Conservation (phyloP, 2,329 filamentous ascomycete species). For the Colletotrichum lentis region DNA sequence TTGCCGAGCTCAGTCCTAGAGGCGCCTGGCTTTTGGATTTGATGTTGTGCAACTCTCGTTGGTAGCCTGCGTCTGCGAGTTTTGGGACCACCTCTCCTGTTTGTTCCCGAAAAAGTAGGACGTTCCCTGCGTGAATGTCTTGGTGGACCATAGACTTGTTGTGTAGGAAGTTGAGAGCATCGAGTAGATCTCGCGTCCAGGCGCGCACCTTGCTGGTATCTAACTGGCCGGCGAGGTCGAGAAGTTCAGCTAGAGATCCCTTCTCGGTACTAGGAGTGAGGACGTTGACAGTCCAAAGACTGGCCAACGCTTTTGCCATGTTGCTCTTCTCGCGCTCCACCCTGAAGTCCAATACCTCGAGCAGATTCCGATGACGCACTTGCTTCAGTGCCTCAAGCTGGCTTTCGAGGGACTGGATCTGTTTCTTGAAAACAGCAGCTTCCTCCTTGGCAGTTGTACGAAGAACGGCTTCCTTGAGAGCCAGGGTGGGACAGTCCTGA, state of each 20-base stretch:
- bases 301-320: conserved; percentile 47
- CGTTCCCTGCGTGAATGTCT: conserved; percentile 80
- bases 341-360: conserved; percentile 84
- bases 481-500: conserved; percentile 68
- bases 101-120: conserved; percentile 76
- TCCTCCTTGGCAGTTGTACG: conserved; percentile 68
- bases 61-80: conserved; percentile 76
- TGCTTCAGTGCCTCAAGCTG: conserved; percentile 79
- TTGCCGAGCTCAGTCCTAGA: conserved; percentile 66
- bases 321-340: conserved; percentile 65
- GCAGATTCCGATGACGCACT: conserved; percentile 77
- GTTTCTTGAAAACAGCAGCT: conserved; percentile 72
- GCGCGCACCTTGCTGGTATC: conserved; percentile 79
- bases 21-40: conserved; percentile 61
- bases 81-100: conserved; percentile 77
- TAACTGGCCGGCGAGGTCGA: conserved; percentile 80
- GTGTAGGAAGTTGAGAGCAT: conserved; percentile 88
- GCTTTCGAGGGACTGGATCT: conserved; percentile 78
- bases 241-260: conserved; percentile 81
- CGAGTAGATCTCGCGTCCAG: conserved; percentile 91
- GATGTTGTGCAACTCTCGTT: conserved; percentile 71
- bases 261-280: conserved; percentile 81
- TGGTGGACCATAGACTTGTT: conserved; percentile 85
- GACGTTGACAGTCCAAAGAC: conserved; percentile 75
- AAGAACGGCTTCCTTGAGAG: conserved; percentile 76